phyloP scores from a whole-genome alignment of 176 grass and related monocot species.

The Neostapfia colusana region DNA sequence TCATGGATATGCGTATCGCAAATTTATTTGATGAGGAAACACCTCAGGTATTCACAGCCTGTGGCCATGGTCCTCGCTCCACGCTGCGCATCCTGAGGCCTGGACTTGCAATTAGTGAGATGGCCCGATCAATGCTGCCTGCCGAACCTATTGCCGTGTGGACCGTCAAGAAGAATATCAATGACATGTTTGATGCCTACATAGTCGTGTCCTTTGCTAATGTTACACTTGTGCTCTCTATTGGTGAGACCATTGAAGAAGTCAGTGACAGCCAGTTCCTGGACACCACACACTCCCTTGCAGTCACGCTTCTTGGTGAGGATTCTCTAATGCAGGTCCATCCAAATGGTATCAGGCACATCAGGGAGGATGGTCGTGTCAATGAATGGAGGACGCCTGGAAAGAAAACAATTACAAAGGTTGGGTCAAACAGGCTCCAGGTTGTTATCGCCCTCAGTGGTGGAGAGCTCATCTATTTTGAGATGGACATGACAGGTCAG shows the following conservation, averaged over 20 bases:
- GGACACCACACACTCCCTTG: constrained; percentile 85
- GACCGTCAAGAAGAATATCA: constrained; percentile 99
- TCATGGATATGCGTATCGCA: constrained; percentile 89
- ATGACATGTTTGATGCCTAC: constrained; percentile 93
- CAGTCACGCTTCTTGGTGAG: constrained; percentile 86
- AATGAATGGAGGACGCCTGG: constrained; percentile 96
- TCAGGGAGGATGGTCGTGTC: constrained; percentile 96
- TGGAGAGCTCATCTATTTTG: constrained; percentile 97
- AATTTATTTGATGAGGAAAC: constrained; percentile 99
- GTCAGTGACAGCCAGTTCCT: constrained; percentile 94
- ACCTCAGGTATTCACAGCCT: constrained; percentile 84
- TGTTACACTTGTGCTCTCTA: constrained; percentile 91
- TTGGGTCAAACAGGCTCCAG: constrained; percentile 88
- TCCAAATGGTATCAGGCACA: constrained; percentile 90
- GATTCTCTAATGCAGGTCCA: constrained; percentile 99
- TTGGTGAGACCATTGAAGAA: constrained; percentile 98
- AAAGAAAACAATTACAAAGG: constrained; percentile 97
- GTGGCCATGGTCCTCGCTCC: constrained; percentile 79
- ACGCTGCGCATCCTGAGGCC: constrained; percentile 83
- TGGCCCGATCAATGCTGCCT: constrained; percentile 91
- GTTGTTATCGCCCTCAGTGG: constrained; percentile 96
- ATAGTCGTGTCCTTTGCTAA: constrained; percentile 94
- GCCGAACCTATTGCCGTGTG: constrained; percentile 90
- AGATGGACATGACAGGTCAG: constrained; percentile 97
- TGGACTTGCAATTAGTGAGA: constrained; percentile 92